Conservation (phyloP, 495 filamentous ascomycete species). For the Symbiotaphrina buchneri region DNA sequence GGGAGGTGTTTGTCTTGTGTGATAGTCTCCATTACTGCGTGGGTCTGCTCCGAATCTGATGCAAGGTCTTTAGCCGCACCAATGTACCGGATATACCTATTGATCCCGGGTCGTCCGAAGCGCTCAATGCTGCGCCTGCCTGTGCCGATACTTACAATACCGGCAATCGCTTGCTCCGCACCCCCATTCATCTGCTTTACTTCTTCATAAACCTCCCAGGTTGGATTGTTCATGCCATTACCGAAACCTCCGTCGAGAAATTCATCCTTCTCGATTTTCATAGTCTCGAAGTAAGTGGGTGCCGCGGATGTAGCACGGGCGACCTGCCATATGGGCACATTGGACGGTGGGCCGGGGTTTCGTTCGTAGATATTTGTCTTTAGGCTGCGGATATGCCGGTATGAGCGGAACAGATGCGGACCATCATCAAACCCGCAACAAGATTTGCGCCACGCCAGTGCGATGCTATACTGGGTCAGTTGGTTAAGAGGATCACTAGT, state of each 20-base stretch:
- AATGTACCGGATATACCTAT: neutral
- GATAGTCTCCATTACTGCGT: neutral
- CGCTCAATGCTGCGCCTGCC: neutral
- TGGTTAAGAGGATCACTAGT: too few species aligned
- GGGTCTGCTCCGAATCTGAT: slow-evolving; percentile 1
- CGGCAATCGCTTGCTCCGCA: neutral
- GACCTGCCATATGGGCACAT: slow-evolving; percentile 4
- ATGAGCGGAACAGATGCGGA: too few species aligned
- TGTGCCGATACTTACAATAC: slow-evolving; percentile 5
- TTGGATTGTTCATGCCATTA: slow-evolving; percentile 7
- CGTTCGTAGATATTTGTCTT: too few species aligned
- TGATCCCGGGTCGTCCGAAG: neutral
- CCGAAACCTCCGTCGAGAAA: slow-evolving; percentile 5
- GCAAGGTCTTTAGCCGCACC: neutral
- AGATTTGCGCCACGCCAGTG: too few species aligned
- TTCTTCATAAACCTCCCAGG: slow-evolving; percentile 1
- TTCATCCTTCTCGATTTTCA: slow-evolving; percentile 2
- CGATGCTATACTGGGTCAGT: too few species aligned
- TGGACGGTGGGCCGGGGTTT: too few species aligned
- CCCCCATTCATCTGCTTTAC: slow-evolving; percentile 1
- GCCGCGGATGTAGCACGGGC: slow-evolving; percentile 6
- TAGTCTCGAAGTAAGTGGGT: slow-evolving; percentile 5
- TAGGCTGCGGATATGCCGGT: too few species aligned
- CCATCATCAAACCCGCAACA: too few species aligned
- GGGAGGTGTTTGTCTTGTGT: neutral